Conservation (phyloP, 2,329 filamentous ascomycete species). For the Dothiorella sarmentorum region DNA sequence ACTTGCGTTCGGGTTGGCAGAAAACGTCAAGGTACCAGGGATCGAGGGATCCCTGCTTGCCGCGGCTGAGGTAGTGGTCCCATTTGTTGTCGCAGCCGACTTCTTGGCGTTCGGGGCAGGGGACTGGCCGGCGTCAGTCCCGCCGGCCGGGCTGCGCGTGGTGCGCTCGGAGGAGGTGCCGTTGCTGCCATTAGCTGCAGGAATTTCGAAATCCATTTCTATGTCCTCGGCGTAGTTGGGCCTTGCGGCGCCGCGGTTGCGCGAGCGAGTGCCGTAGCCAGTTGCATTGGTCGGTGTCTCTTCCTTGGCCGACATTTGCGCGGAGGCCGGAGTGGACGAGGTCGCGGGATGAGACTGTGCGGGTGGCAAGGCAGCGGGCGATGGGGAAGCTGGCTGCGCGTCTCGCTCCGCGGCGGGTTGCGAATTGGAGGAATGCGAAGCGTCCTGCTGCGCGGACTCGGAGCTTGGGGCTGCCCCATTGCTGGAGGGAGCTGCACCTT, state of each 20-base stretch:
- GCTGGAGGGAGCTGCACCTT: slow-evolving; percentile 30
- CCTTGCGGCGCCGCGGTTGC: slow-evolving; percentile 78
- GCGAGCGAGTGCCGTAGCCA: slow-evolving; percentile 88
- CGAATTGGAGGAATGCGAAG: slow-evolving; percentile 35
- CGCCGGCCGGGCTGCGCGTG: slow-evolving; percentile 33
- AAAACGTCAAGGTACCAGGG: slow-evolving; percentile 58
- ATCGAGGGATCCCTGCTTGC: slow-evolving; percentile 42
- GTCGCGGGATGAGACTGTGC: slow-evolving; percentile 31
- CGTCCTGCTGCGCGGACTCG: slow-evolving; percentile 28
- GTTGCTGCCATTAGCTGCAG: slow-evolving; percentile 58
- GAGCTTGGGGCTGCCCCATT: not conserved
- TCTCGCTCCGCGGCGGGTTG: slow-evolving; percentile 23
- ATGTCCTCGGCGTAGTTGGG: slow-evolving; percentile 96
- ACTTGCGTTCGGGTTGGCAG: slow-evolving; percentile 45
- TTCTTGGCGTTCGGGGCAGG: slow-evolving; percentile 35
- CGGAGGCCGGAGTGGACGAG: slow-evolving; percentile 27
- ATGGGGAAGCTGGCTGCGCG: slow-evolving; percentile 17
- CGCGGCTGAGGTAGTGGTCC: slow-evolving; percentile 26
- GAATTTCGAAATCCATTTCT: slow-evolving; percentile 80
- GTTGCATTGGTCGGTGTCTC: slow-evolving; percentile 43
- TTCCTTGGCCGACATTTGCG: slow-evolving; percentile 34
- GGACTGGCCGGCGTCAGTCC: slow-evolving; percentile 31
- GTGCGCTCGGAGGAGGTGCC: slow-evolving; percentile 45
- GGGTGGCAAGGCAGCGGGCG: slow-evolving; percentile 26
- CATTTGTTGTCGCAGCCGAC: slow-evolving; percentile 38